Evolutionary conservation across 306 rosid genomes (phyloP), one percentile per base, ranked within the genome.

Genomic region (Adenanthera pavonina): DNA sequence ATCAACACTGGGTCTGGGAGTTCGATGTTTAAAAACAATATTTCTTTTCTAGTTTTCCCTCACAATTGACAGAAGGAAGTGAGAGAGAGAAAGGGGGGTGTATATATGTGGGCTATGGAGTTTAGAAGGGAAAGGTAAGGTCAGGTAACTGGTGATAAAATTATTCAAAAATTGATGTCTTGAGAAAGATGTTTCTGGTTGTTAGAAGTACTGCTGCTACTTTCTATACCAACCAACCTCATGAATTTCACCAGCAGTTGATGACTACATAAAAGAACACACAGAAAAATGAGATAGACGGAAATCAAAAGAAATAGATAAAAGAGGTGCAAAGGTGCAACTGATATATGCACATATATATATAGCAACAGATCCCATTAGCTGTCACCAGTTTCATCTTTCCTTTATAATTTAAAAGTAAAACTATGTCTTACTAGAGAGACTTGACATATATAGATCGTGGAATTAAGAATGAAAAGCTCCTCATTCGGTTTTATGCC

Each of bases 381-480:
- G 68, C 68, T 61, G 68, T 61, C 49, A 57, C 34, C 5, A 34
- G 15, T 57, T 57, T 57, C 65, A 20, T 5, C 65, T 7, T 82
- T 51, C 61, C 35, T 62, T 25, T 13, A 61, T 9, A 68, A 44
- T 20, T 57, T 46, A 49, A 78, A 78, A 70, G 78, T 4, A 44
- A 53, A 84, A 62, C 73, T 44, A 65, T n/a, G 40, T 51, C 76
- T 78, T 79, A 71, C 41, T 20, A 35, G 66, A 77, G 71, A 79
- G 73, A 70, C 77, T 65, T 60, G 41, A 70, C 44, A 77, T 19
- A 10, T 52, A 47, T 38, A 73, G 16, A 13, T 80, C 20, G 17
- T 61, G 68, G 68, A 33, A 61, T 34, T 61, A 61, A 33, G 38
- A 61, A 61, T 61, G 13, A 61, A 61, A 34, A 33, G 68, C 43